Percentiles rank a stretch among this genome's conserved stretches.
phyloP scores from a whole-genome alignment of 345 rosid species.

The Stellera chamaejasme region DNA sequence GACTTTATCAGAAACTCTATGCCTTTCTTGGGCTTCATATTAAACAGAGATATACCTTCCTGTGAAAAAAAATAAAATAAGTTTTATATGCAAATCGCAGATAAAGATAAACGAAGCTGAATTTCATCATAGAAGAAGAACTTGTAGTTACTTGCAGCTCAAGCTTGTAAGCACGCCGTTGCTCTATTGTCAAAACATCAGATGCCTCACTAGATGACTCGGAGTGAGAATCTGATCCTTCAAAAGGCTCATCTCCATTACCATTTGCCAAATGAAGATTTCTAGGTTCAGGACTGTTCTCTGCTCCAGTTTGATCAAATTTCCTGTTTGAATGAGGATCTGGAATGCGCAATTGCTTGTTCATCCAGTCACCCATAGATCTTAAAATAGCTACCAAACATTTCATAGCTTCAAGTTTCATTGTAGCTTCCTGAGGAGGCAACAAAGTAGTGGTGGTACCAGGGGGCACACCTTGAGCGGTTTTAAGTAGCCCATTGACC shows the following conservation, averaged over 20 bases:
- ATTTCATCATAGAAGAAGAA: slow-evolving; percentile 3
- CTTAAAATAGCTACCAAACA: slow-evolving; percentile 87
- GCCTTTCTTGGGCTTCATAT: slow-evolving; percentile 93
- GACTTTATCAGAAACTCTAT: slow-evolving; percentile 94
- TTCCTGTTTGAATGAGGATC: slow-evolving; percentile 66
- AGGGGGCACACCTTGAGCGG: slow-evolving; percentile 97
- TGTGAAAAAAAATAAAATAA: slow-evolving; percentile 66
- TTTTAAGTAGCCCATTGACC: slow-evolving; percentile 99
- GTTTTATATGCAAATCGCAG: slow-evolving; percentile 23
- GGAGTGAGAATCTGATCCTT: slow-evolving; percentile 88
- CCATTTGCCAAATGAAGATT: slow-evolving; percentile 67
- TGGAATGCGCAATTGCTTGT: slow-evolving; percentile 89
- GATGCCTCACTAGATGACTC: slow-evolving; percentile 79
- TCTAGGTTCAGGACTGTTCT: slow-evolving; percentile 57
- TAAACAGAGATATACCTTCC: slow-evolving; percentile 99
- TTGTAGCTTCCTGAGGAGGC: slow-evolving; percentile 87
- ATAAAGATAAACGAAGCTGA: slow-evolving; percentile 7
- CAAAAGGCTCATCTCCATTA: slow-evolving; percentile 64
- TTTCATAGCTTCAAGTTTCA: slow-evolving; percentile 98
- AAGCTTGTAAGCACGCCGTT: slow-evolving; percentile 98
- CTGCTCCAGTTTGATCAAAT: slow-evolving; percentile 36
- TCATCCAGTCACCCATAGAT: slow-evolving; percentile 99
- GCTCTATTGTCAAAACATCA: slow-evolving; percentile 85
- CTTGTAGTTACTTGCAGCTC: slow-evolving; percentile 74
- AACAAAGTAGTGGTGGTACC: slow-evolving; percentile 67